Evolutionary conservation across 371 early-diverging fungal genomes (phyloP).

Genomic region (Mycotypha africana): DNA sequence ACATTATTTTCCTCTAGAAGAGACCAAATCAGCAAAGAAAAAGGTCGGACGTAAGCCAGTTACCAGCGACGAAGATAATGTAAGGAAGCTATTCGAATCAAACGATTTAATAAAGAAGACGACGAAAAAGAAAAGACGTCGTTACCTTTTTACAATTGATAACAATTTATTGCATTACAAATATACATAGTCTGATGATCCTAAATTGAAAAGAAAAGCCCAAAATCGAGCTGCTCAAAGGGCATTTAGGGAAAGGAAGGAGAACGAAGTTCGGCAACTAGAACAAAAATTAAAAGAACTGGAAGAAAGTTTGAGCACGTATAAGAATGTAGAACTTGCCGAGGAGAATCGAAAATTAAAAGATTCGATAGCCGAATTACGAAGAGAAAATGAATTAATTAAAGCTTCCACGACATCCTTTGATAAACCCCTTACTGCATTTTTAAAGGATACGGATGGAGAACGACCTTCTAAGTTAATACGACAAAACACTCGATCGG

Average conservation of each 20-base stretch:
- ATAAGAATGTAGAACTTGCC: constrained; percentile 24
- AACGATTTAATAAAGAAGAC: no score
- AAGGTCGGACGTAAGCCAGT: constrained; percentile 24
- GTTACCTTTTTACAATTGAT: background rate
- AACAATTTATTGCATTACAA: background rate
- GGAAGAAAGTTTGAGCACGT: constrained; percentile 34
- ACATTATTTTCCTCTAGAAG: no score
- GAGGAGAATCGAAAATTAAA: constrained; percentile 51
- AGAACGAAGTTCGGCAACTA: constrained; percentile 55
- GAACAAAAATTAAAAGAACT: constrained; percentile 64
- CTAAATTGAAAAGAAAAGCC: constrained; percentile 53
- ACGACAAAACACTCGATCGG: no score
- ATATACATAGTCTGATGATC: constrained; percentile 22
- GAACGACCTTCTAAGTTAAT: constrained; percentile 22
- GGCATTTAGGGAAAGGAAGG: constrained; percentile 70
- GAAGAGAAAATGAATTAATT: constrained; percentile 44
- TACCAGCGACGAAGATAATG: constrained; percentile 19
- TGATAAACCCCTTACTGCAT: constrained; percentile 31
- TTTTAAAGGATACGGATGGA: background rate
- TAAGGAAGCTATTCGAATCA: no score
- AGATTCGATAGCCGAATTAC: constrained; percentile 35
- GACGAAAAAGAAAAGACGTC: no score
- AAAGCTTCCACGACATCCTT: constrained; percentile 28
- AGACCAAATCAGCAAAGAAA: constrained; percentile 1
- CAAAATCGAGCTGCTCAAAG: constrained; percentile 75